Evolutionary conservation across 306 rosid genomes (phyloP).

Genomic region (Gillenia trifoliata): DNA sequence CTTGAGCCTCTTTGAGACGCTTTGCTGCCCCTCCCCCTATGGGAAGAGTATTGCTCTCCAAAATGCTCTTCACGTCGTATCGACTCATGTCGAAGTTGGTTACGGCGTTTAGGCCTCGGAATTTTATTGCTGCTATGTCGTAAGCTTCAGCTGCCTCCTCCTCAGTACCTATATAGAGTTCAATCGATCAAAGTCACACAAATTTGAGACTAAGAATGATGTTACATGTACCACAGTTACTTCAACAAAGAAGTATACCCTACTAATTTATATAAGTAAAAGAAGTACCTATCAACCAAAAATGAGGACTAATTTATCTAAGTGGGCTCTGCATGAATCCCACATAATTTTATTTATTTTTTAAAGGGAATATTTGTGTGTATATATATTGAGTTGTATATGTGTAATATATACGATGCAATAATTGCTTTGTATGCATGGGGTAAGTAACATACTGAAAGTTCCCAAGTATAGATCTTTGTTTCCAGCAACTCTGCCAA

Average conservation of each 20-base stretch:
- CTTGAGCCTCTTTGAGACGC: conserved; percentile 88
- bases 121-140: conserved; percentile 94
- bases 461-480: conserved; percentile 98
- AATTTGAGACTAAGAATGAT: not conserved
- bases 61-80: conserved; percentile 84
- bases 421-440: not conserved
- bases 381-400: not conserved
- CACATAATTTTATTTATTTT: not conserved
- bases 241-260: not conserved
- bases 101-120: conserved; percentile 86
- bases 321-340: not conserved
- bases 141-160: conserved; percentile 99
- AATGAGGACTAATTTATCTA: not conserved
- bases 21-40: conserved; percentile 97
- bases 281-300: too few species aligned
- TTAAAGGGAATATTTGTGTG: not conserved
- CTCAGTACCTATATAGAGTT: conserved; percentile 57
- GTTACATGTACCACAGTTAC: not conserved
- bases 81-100: conserved; percentile 97
- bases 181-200: not conserved
- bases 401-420: not conserved
- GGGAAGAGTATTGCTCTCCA: conserved; percentile 87
- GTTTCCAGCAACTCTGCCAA: conserved; percentile 98
- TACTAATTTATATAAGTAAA: not conserved
- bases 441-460: conserved; percentile 57